phyloP scores from a whole-genome alignment of 306 rosid genomes.

The Nissolia schottii region DNA sequence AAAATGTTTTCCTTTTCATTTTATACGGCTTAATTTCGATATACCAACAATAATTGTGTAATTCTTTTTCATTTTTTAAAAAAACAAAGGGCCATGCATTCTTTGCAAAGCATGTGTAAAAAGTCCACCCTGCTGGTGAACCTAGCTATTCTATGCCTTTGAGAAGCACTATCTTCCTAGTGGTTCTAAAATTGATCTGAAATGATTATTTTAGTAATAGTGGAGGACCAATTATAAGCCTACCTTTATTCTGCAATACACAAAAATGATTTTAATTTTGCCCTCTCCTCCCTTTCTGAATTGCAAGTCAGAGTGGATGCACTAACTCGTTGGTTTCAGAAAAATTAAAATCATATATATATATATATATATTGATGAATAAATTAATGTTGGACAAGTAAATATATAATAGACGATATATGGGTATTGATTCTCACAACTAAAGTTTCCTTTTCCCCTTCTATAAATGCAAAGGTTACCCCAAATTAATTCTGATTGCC shows the following conservation, averaged over 20 bases:
- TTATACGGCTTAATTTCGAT: background rate
- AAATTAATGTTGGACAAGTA: background rate
- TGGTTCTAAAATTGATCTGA: conserved; percentile 21
- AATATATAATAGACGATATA: background rate
- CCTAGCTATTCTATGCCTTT: conserved; percentile 28
- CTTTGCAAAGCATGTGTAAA: background rate
- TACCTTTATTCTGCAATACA: conserved; percentile 18
- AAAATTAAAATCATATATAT: no score
- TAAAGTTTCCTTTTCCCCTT: background rate
- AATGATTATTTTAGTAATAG: conserved; percentile 34
- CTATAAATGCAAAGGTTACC: background rate
- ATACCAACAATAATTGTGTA: background rate
- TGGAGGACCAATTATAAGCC: conserved; percentile 29
- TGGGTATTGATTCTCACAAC: background rate
- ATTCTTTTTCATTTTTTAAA: background rate
- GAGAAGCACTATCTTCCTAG: conserved; percentile 33
- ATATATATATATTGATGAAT: background rate
- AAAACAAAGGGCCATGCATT: background rate
- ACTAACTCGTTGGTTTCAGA: background rate
- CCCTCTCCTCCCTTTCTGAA: background rate
- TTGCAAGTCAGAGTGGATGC: conserved; percentile 31
- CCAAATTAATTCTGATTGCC: background rate
- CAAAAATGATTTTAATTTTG: conserved; percentile 3
- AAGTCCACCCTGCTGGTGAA: conserved; percentile 26
- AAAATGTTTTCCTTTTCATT: background rate